Percentiles rank a stretch among this genome's conserved stretches.
Conservation (phyloP, 768 basidiomycete genomes). For the Xerocomellus intermedius region DNA sequence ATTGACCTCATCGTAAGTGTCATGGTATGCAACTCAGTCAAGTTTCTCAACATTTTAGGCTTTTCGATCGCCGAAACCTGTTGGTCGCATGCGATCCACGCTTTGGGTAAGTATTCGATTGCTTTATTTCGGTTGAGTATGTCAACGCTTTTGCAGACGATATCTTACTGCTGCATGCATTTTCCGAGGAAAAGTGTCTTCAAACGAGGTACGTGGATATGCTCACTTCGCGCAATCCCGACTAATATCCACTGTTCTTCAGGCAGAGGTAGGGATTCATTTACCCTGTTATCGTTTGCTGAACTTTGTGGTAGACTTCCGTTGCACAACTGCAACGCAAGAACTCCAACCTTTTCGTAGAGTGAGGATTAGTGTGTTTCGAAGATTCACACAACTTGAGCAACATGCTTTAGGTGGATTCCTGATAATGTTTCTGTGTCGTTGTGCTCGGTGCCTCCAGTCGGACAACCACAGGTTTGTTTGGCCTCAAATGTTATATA, state of each 20-base stretch:
- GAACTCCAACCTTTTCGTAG: conserved; percentile 74
- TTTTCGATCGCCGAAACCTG: conserved; percentile 79
- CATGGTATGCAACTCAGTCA: background rate
- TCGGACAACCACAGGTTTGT: conserved; percentile 68
- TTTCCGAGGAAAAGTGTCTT: conserved; percentile 80
- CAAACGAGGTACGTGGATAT: conserved; percentile 63
- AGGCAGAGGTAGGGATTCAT: conserved; percentile 51
- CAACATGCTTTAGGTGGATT: conserved; percentile 61
- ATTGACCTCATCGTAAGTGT: conserved; percentile 67
- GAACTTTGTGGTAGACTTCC: conserved; percentile 47
- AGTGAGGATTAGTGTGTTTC: conserved; percentile 44
- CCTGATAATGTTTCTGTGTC: conserved; percentile 88
- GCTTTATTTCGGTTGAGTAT: background rate
- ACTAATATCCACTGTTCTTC: conserved; percentile 11
- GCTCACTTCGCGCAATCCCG: background rate
- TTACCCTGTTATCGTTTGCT: conserved; percentile 8
- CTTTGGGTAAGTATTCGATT: conserved; percentile 49
- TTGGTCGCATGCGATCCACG: conserved; percentile 83
- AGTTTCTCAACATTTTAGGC: conserved; percentile 35
- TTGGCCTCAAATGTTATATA: background rate
- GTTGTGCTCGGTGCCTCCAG: conserved; percentile 78
- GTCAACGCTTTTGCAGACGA: conserved; percentile 44
- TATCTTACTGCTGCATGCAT: conserved; percentile 87
- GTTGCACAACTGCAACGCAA: conserved; percentile 73
- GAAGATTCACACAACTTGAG: conserved; percentile 1